Conservation (phyloP, 805 yeast species). For the Kluyveromyces lactis region DNA sequence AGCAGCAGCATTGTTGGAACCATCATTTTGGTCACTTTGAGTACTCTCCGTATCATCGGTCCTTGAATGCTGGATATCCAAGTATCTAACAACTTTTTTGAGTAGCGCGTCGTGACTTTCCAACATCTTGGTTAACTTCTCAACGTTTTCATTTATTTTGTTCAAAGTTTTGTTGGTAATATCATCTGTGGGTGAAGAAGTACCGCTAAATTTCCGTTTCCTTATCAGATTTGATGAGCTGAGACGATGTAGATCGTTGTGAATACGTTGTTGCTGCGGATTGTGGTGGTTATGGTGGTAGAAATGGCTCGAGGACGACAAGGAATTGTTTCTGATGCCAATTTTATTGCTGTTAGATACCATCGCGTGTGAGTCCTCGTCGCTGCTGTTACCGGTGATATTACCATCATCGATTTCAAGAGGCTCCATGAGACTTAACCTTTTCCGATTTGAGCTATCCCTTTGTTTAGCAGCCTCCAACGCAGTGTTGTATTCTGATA, state of each 20-base stretch:
- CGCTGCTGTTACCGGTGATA: not conserved
- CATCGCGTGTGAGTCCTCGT: not conserved
- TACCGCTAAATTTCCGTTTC: constrained; percentile 1
- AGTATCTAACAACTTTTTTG: not conserved
- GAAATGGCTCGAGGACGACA: not conserved
- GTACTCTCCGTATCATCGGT: too few species aligned
- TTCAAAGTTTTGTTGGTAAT: not conserved
- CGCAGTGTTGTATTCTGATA: constrained; percentile 3
- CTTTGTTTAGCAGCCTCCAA: constrained; percentile 4
- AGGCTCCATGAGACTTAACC: constrained; percentile 4
- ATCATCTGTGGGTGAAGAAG: not conserved
- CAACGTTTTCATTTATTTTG: constrained; percentile 1
- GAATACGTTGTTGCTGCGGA: not conserved
- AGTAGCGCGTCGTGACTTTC: constrained; percentile 1
- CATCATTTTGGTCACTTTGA: too few species aligned
- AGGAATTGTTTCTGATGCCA: not conserved
- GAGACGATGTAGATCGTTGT: not conserved
- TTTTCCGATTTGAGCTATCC: constrained; percentile 4
- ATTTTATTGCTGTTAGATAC: not conserved
- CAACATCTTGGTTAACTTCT: constrained; percentile 3
- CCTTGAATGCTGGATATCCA: not conserved
- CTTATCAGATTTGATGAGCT: not conserved
- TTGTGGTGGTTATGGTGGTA: too few species aligned
- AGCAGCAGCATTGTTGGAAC: not conserved
- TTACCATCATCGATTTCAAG: constrained; percentile 1